phyloP scores from a whole-genome alignment of 2,329 filamentous ascomycete species.

The Aspergillus nomiae region DNA sequence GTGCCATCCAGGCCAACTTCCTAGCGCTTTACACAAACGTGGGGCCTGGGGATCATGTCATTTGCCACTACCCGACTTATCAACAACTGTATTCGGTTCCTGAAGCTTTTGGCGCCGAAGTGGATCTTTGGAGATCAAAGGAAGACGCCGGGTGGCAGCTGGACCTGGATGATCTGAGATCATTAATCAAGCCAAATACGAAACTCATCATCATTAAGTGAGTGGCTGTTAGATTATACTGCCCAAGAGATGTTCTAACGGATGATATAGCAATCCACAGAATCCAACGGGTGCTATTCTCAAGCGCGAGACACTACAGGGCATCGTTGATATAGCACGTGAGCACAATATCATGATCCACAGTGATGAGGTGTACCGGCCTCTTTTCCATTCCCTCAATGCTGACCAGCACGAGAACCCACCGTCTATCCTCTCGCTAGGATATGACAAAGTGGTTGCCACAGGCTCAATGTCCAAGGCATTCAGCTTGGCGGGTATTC shows the following conservation, averaged over 20 bases:
- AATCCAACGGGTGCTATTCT: conserved; percentile 77
- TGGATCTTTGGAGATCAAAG: conserved; percentile 73
- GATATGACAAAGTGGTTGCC: conserved; percentile 66
- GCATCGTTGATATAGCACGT: conserved; percentile 65
- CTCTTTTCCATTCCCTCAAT: conserved; percentile 68
- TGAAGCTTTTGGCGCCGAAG: conserved; percentile 71
- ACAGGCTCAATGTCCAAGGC: conserved; percentile 83
- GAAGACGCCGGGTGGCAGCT: conserved; percentile 67
- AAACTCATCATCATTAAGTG: conserved; percentile 65
- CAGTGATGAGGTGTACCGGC: conserved; percentile 79
- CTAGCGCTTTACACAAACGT: conserved; percentile 74
- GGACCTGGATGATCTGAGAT: conserved; percentile 65
- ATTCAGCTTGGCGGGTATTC: conserved; percentile 74
- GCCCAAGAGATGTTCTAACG: background rate
- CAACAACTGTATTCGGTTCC: conserved; percentile 81
- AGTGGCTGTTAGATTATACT: background rate
- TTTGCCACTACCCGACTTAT: conserved; percentile 85
- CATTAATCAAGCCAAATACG: conserved; percentile 56
- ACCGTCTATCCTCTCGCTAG: conserved; percentile 68
- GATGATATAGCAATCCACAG: conserved; percentile 63
- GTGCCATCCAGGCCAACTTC: conserved; percentile 84
- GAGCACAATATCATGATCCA: conserved; percentile 66
- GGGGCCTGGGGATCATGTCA: conserved; percentile 74
- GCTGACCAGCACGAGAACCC: conserved; percentile 51
- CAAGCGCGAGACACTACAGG: conserved; percentile 58